Evolutionary conservation across 2,329 filamentous ascomycete species (phyloP).

Genomic region (Diaporthe velutina): DNA sequence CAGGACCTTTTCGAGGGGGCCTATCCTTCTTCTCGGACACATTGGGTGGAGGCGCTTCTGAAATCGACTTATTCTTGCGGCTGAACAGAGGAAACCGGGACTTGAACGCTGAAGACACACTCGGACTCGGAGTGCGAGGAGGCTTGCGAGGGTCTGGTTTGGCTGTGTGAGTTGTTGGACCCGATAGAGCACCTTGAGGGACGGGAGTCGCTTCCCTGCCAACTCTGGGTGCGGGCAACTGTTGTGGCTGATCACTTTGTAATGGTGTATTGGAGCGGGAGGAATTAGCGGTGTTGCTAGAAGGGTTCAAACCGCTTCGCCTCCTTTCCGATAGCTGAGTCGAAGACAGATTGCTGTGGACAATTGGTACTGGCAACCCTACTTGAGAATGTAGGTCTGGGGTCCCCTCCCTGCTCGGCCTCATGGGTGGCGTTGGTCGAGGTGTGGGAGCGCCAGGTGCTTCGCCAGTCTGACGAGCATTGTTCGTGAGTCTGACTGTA

Average conservation of each 20-base stretch:
- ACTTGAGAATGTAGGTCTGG: conserved; percentile 71
- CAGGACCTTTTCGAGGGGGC: conserved; percentile 78
- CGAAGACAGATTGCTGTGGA: conserved; percentile 72
- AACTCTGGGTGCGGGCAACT: conserved; percentile 47
- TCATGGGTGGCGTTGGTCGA: conserved; percentile 61
- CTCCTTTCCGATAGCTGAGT: conserved; percentile 62
- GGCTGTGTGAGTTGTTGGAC: conserved; percentile 36
- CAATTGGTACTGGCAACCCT: conserved; percentile 64
- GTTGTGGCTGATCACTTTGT: conserved; percentile 47
- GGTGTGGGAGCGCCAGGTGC: conserved; percentile 45
- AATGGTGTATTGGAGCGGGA: conserved; percentile 50
- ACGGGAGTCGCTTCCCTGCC: conserved; percentile 53
- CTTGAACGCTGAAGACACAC: conserved; percentile 65
- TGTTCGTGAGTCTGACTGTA: conserved; percentile 42
- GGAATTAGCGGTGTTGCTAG: not conserved
- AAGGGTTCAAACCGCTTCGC: conserved; percentile 51
- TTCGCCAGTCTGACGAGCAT: conserved; percentile 45
- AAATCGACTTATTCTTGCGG: conserved; percentile 75
- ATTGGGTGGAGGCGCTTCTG: conserved; percentile 53
- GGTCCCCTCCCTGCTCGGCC: conserved; percentile 78
- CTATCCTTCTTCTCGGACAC: conserved; percentile 70
- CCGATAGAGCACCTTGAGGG: conserved; percentile 41
- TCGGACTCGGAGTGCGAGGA: conserved; percentile 66
- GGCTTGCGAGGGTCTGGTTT: conserved; percentile 48
- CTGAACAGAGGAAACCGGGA: conserved; percentile 84